These are phyloP conservation scores for Nitzschia inconspicua DNA, from an alignment of 108 stramenopile species.

Conservation along the genomic window DNA sequence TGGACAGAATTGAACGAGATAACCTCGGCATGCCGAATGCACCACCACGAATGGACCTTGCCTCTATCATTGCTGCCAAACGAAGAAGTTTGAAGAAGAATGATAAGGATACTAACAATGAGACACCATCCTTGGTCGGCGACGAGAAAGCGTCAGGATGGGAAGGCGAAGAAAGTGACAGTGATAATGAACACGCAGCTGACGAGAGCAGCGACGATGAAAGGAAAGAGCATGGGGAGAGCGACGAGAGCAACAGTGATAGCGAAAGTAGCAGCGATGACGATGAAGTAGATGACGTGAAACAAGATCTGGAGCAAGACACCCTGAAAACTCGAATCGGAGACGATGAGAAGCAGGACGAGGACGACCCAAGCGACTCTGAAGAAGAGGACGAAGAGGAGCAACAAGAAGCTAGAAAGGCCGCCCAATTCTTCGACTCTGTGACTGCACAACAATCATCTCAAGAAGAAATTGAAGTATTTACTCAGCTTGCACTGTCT, in stretches of 20 bases:
- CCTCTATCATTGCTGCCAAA: slow-evolving; percentile 77
- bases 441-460: slow-evolving; percentile 14
- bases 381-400: slow-evolving; percentile 45
- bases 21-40: neutral
- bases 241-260: slow-evolving; percentile 22
- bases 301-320: slow-evolving; percentile 45
- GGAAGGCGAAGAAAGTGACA: slow-evolving; percentile 30
- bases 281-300: slow-evolving; percentile 53
- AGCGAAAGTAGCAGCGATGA: slow-evolving; percentile 28
- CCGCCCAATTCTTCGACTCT: slow-evolving; percentile 68
- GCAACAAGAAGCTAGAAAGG: slow-evolving; percentile 65
- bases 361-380: slow-evolving; percentile 36
- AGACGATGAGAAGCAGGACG: slow-evolving; percentile 35
- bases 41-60: slow-evolving; percentile 65
- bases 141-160: slow-evolving; percentile 6
- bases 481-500: slow-evolving; percentile 90
- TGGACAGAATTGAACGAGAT: slow-evolving; percentile 53
- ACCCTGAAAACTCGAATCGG: slow-evolving; percentile 42
- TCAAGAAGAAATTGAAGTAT: slow-evolving; percentile 49
- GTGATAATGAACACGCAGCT: slow-evolving; percentile 17
- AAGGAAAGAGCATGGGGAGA: slow-evolving; percentile 2
- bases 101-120: neutral
- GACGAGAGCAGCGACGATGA: slow-evolving; percentile 18
- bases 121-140: neutral
- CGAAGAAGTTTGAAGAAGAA: slow-evolving; percentile 49